These are phyloP conservation scores for Hypholoma sublateritium DNA, from an alignment of 768 basidiomycete genomes.

Conservation along the genomic window DNA sequence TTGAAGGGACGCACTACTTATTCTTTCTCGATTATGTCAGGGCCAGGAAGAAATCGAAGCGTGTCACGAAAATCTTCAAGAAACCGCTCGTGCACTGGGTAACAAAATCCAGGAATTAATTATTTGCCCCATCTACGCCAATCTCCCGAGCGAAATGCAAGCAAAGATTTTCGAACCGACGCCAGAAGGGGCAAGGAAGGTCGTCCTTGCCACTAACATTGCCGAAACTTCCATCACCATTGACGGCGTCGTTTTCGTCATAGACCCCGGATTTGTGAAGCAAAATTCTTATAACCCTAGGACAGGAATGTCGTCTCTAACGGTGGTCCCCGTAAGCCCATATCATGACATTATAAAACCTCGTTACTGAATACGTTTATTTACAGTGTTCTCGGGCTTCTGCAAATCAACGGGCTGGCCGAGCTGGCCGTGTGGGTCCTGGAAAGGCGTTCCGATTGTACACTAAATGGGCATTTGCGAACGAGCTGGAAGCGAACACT, in stretches of 20 bases:
- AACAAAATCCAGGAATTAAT: conserved; percentile 96
- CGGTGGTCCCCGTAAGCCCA: conserved; percentile 84
- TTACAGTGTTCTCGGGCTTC: conserved; percentile 91
- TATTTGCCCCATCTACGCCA: conserved; percentile 97
- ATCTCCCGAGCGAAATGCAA: conserved; percentile 99
- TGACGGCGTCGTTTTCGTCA: conserved; percentile 98
- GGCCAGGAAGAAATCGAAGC: conserved; percentile 99
- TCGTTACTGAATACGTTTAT: neutral
- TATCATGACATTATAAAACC: neutral
- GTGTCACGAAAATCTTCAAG: conserved; percentile 92
- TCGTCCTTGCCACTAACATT: conserved; percentile 97
- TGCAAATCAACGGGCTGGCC: conserved; percentile 94
- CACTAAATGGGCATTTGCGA: conserved; percentile 96
- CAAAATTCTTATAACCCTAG: conserved; percentile 99
- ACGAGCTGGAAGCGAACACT: conserved; percentile 96
- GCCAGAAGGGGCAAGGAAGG: conserved; percentile 93
- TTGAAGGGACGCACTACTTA: neutral
- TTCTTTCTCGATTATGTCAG: conserved; percentile 34
- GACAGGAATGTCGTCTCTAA: conserved; percentile 96
- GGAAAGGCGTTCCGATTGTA: conserved; percentile 98
- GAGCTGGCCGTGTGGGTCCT: conserved; percentile 96
- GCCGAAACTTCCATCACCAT: conserved; percentile 99
- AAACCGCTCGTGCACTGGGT: conserved; percentile 91
- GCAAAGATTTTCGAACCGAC: conserved; percentile 99
- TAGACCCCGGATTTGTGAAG: conserved; percentile 99